Evolutionary conservation across 1,139 yeast genomes (phyloP).

Genomic region (Saccharomycopsis hybrid): DNA sequence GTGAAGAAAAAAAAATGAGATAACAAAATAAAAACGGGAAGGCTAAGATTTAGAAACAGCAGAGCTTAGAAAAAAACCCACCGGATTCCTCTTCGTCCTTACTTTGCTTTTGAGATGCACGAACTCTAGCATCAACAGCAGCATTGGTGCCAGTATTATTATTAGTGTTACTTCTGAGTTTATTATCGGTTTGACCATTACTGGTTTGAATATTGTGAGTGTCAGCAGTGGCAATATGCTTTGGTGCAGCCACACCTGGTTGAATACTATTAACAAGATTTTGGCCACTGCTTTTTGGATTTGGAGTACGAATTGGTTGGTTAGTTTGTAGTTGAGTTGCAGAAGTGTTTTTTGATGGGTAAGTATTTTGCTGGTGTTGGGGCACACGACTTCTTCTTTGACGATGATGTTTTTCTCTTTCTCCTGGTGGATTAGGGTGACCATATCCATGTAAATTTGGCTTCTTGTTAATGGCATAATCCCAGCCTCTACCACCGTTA

Average conservation of each 20-base stretch:
- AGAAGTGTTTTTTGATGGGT: slow-evolving; percentile 4
- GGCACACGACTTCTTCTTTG: slow-evolving; percentile 27
- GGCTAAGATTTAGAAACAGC: slow-evolving; percentile 9
- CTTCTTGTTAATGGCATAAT: slow-evolving; percentile 67
- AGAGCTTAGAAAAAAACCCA: slow-evolving; percentile 18
- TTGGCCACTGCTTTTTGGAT: slow-evolving; percentile 5
- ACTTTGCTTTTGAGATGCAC: slow-evolving; percentile 9
- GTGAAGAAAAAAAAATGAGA: neutral
- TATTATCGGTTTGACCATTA: slow-evolving; percentile 9
- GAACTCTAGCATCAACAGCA: slow-evolving; percentile 5
- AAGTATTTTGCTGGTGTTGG: slow-evolving; percentile 12
- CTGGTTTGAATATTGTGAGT: slow-evolving; percentile 1
- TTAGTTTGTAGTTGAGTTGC: slow-evolving; percentile 4
- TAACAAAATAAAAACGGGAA: neutral
- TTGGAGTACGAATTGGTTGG: slow-evolving; percentile 3
- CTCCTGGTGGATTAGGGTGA: slow-evolving; percentile 62
- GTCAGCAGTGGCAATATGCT: too few relatives aligned
- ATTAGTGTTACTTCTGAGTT: slow-evolving; percentile 7
- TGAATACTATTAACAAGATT: neutral
- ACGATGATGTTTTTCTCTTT: slow-evolving; percentile 46
- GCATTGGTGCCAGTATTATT: too few relatives aligned
- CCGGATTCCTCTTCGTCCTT: slow-evolving; percentile 9
- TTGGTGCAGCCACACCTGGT: neutral
- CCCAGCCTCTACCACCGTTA: slow-evolving; percentile 81
- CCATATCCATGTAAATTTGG: slow-evolving; percentile 80